Evolutionary conservation across 2,329 filamentous ascomycete species (phyloP).

Genomic region (Xylariaceae sp.): DNA sequence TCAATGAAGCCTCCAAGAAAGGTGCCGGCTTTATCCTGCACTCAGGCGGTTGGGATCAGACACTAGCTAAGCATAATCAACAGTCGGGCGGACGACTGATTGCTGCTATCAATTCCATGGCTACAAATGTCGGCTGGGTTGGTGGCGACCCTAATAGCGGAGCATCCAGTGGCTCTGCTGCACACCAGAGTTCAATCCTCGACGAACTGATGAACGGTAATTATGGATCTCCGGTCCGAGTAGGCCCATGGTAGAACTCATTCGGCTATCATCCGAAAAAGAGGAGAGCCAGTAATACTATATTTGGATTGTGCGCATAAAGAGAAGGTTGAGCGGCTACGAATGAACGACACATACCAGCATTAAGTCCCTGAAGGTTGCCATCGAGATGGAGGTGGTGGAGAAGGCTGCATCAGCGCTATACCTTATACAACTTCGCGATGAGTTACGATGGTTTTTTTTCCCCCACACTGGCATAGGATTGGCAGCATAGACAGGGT

Average conservation of each 20-base stretch:
- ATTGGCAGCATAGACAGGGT: conserved; percentile 21
- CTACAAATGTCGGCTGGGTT: conserved; percentile 75
- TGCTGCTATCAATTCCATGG: conserved; percentile 73
- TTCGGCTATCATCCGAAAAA: neutral
- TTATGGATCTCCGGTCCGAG: conserved; percentile 56
- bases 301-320: too few species aligned
- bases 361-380: conserved; percentile 4
- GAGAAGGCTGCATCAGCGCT: neutral
- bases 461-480: conserved; percentile 7
- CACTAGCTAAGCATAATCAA: conserved; percentile 80
- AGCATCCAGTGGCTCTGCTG: conserved; percentile 25
- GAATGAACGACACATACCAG: conserved; percentile 4
- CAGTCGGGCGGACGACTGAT: conserved; percentile 78
- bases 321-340: neutral
- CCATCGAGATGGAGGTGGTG: conserved; percentile 6
- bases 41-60: conserved; percentile 89
- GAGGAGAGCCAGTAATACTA: conserved; percentile 1
- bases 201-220: conserved; percentile 59
- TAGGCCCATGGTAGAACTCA: conserved; percentile 53
- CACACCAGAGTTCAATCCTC: conserved; percentile 51
- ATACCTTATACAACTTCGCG: conserved; percentile 1
- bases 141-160: conserved; percentile 33
- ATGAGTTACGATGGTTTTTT: conserved; percentile 19
- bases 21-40: conserved; percentile 87
- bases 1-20: conserved; percentile 85